Evolutionary conservation across 805 yeast genomes (phyloP), one percentile per base, ranked within the genome.

Genomic region (Pichia nanzhaoensis): DNA sequence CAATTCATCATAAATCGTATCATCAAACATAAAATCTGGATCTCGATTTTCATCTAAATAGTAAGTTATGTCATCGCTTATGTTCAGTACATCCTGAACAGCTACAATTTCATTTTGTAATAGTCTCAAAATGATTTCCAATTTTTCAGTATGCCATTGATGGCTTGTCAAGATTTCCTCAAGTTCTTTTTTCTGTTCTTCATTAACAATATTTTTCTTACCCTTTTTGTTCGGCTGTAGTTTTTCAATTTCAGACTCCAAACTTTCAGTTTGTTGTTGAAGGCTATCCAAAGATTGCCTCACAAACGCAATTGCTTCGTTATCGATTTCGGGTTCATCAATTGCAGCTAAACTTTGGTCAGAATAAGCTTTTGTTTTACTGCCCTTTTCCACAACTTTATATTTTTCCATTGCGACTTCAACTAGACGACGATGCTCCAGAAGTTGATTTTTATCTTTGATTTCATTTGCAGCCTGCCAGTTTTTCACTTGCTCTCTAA

Each of bases 31-130:
- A 61, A 90, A 93, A 59, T 93, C 98, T 7, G 82, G 93, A 46
- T 86, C 95, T 65, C 84, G 93, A 60, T 93, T 93, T 56, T 86
- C 86, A 55, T 93, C 98, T 33, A 93, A 88, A 62, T 88, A 91
- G 65, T 93, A 91, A 52, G 78, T 84, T 64, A 93, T 82, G 64
- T 93, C 98, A 39, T 93, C 99, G 60, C 83, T 82, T 48, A 89
- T 77, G 24, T 71, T 79, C 60, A 82, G 79, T 7, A 93, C 79
- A 28, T 77, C 74, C 19, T 86, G 95, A 2, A 90, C 80, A 28
- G 81, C 84, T 53, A 93, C 67, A 22, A 77, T 80, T 51, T 84
- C 90, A 61, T 82, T 86, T 51, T 87, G 95, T 43, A 93, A 64
- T 58, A 82, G 69, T 51, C 89, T 74, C 52, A 89, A 67, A 32